Evolutionary conservation across 192 early-diverging fungal genomes (phyloP).

Genomic region (Coemansia erecta): DNA sequence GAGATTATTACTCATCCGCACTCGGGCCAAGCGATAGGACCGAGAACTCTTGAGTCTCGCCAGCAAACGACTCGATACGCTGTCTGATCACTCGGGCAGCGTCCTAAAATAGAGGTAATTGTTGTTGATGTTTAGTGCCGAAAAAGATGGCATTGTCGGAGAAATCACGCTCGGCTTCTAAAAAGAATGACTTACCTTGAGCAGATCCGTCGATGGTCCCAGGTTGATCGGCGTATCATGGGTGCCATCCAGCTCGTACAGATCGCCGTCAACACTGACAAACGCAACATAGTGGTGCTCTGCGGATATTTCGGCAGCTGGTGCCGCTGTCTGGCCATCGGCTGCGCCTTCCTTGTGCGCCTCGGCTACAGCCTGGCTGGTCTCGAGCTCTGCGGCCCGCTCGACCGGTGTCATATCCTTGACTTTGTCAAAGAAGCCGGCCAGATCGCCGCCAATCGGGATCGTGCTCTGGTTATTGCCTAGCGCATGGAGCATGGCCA

Average conservation of each 20-base stretch:
- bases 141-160: no score
- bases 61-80: constrained; percentile 22
- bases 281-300: constrained; percentile 89
- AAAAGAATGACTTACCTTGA: constrained; percentile 36
- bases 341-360: constrained; percentile 58
- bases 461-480: constrained; percentile 65
- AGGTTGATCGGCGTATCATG: constrained; percentile 82
- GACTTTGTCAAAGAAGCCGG: constrained; percentile 64
- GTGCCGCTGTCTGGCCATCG: constrained; percentile 69
- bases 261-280: constrained; percentile 66
- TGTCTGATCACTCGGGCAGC: constrained; percentile 19
- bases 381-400: constrained; percentile 70
- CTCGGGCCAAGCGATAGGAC: constrained; percentile 31
- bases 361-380: constrained; percentile 54
- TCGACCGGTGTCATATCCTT: constrained; percentile 64
- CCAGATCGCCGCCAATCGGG: constrained; percentile 53
- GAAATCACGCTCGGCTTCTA: not conserved
- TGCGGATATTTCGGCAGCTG: constrained; percentile 70
- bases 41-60: constrained; percentile 16
- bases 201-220: constrained; percentile 61
- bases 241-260: constrained; percentile 90
- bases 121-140: no score
- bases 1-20: constrained; percentile 5
- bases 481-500: constrained; percentile 87
- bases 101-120: constrained; percentile 3